Evolutionary conservation across 2,329 filamentous ascomycete species (phyloP), one percentile per base, ranked within the genome.

Genomic region (Cladosporium sphaerospermum): DNA sequence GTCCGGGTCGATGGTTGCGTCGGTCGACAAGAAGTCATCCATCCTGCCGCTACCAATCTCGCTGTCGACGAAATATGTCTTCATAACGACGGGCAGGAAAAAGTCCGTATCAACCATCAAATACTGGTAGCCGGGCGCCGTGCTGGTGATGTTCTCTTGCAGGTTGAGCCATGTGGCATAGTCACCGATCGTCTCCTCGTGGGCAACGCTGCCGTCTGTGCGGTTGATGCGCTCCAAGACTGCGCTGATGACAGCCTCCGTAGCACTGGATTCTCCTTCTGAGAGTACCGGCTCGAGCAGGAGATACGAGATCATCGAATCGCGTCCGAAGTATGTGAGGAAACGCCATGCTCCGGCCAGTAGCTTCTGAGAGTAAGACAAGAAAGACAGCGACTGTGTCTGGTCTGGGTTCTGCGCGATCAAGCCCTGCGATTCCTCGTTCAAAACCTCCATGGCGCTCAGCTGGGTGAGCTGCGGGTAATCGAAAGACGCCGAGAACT

Each of bases 341-440:
- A 85, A 86, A 1, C 81, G 71, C 83, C 82, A 86, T 3, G 79
- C 81, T 9, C 82, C 82, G 1, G 83, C 82, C 2, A 84, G 70
- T 0, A 86, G 70, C 58, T 85, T 86, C 32, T 80, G 71, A 0
- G 73, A 78, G 57, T 85, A 86, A 0, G 83, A 85, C 3, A 86
- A 69, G 65, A 86, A 85, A 0, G 81, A 79, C 0, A 85, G 67
- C 0, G 81, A 80, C 0, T 71, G 72, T 1, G 76, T 73, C 50
- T 80, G 72, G 37, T 73, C 74, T 0, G 73, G 66, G 31, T 75
- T 67, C 42, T 78, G 65, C 0, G 65, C 56, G 23, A 78, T 74
- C 3, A 84, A 65, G 7, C 64, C 63, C 23, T 71, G 67, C 0
- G 78, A 78, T 0, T 70, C 62, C 0, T 71, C 59, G 53, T 76